phyloP scores from a whole-genome alignment of 2,329 filamentous ascomycete species.

The Pseudogymnoascus sp. region DNA sequence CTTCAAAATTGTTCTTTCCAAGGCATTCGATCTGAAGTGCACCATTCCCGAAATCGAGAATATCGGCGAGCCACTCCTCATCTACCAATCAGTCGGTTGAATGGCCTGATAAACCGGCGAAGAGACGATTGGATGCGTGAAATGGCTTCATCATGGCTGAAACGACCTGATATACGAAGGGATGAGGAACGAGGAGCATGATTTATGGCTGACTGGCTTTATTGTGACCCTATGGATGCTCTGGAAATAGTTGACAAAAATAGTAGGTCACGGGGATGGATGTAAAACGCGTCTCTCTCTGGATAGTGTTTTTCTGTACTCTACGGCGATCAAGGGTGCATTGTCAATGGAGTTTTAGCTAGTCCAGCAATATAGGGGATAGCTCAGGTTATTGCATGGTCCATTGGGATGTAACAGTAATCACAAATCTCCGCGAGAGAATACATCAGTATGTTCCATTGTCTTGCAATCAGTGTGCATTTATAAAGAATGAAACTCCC shows the following conservation, averaged over 20 bases:
- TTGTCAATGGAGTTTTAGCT: conserved; percentile 6
- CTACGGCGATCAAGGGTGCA: conserved; percentile 2
- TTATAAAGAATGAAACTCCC: background rate
- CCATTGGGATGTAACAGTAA: conserved; percentile 3
- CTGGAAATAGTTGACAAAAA: conserved; percentile 8
- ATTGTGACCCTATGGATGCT: background rate
- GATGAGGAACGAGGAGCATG: conserved; percentile 4
- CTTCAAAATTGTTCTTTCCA: conserved; percentile 98
- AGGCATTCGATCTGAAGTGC: conserved; percentile 97
- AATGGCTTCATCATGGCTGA: conserved; percentile 1
- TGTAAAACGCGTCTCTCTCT: conserved; percentile 7
- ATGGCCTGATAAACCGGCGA: background rate
- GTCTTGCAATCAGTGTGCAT: background rate
- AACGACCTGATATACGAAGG: conserved; percentile 2
- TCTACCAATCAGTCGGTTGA: conserved; percentile 62
- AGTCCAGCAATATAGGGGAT: conserved; percentile 6
- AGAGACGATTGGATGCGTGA: background rate
- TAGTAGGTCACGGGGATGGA: conserved; percentile 5
- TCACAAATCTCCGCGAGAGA: conserved; percentile 5
- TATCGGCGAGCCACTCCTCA: conserved; percentile 85
- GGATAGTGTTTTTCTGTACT: conserved; percentile 5
- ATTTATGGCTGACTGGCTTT: conserved; percentile 5
- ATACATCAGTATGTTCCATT: background rate
- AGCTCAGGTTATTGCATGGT: conserved; percentile 1
- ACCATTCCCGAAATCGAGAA: conserved; percentile 99